These are phyloP conservation scores for Aspergillus thermomutatus DNA, from an alignment of 2,329 filamentous ascomycete species.

Conservation along the genomic window DNA sequence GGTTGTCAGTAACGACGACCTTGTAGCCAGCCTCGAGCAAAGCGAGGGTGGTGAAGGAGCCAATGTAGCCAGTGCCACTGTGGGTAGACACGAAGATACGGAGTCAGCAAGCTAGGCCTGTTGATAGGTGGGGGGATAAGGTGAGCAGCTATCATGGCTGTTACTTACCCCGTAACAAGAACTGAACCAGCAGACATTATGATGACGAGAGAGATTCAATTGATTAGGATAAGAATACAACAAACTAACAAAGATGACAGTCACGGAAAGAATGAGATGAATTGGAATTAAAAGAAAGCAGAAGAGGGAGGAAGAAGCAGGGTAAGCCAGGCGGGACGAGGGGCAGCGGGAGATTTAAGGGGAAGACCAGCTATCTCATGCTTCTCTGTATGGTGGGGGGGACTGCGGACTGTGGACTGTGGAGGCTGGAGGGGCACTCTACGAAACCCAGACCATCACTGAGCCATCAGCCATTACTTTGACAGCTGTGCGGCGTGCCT, in stretches of 20 bases:
- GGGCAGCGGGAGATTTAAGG: slow-evolving; percentile 7
- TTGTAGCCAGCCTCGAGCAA: slow-evolving; percentile 94
- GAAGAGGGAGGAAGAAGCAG: background rate
- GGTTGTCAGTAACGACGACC: slow-evolving; percentile 91
- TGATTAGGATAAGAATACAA: background rate
- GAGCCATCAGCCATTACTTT: background rate
- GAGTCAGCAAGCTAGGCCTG: slow-evolving; percentile 22
- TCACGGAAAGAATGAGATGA: slow-evolving; percentile 2
- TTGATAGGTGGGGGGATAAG: slow-evolving; percentile 5
- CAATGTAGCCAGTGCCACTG: slow-evolving; percentile 98
- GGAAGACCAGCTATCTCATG: background rate
- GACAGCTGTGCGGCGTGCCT: background rate
- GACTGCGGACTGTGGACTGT: background rate
- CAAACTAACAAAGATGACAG: background rate
- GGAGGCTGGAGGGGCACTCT: slow-evolving; percentile 1
- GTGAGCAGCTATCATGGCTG: slow-evolving; percentile 7
- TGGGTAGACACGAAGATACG: slow-evolving; percentile 6
- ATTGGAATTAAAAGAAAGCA: background rate
- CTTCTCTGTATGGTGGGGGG: too few species aligned
- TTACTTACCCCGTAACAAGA: slow-evolving; percentile 81
- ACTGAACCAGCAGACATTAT: slow-evolving; percentile 81
- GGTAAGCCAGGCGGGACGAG: background rate
- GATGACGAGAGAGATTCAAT: background rate
- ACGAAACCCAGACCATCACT: background rate
- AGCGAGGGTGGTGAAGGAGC: slow-evolving; percentile 89